phyloP scores from a whole-genome alignment of 2,329 filamentous ascomycete genomes.

The Dryadomyces quercus-mongolicae region DNA sequence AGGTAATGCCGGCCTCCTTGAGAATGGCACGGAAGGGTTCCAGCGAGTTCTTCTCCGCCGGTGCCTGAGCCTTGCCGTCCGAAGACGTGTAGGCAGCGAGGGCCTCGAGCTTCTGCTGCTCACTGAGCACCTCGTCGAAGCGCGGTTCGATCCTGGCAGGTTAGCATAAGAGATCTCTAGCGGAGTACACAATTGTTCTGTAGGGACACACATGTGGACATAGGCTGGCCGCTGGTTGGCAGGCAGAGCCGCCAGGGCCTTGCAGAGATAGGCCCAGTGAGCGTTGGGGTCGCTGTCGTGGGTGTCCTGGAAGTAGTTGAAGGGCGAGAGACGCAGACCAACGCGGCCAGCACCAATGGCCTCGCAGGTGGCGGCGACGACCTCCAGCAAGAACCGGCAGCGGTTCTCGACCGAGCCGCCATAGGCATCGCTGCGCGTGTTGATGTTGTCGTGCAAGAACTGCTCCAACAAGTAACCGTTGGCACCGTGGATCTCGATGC shows the following conservation, averaged over 20 bases:
- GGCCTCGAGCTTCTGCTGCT: slow-evolving; percentile 24
- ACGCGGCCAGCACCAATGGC: slow-evolving; percentile 37
- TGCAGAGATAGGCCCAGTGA: slow-evolving; percentile 39
- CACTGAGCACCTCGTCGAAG: slow-evolving; percentile 10
- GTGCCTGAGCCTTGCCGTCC: not conserved
- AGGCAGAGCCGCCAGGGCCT: slow-evolving; percentile 15
- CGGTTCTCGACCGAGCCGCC: slow-evolving; percentile 14
- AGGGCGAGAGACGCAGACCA: slow-evolving; percentile 45
- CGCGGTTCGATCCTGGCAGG: slow-evolving; percentile 9
- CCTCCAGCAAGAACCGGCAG: slow-evolving; percentile 15
- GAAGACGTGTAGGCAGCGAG: slow-evolving; percentile 36
- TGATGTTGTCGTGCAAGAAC: slow-evolving; percentile 10
- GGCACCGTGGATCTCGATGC: slow-evolving; percentile 49
- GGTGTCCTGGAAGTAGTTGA: slow-evolving; percentile 45
- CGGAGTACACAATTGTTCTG: not conserved
- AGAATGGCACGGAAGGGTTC: slow-evolving; percentile 17
- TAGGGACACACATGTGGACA: slow-evolving; percentile 5
- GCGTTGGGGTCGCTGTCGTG: slow-evolving; percentile 41
- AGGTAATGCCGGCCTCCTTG: slow-evolving; percentile 33
- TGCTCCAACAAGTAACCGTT: slow-evolving; percentile 36
- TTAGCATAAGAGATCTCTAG: no score
- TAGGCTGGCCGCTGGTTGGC: slow-evolving; percentile 3
- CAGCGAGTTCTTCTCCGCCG: slow-evolving; percentile 7
- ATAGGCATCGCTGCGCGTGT: slow-evolving; percentile 9
- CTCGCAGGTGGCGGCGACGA: slow-evolving; percentile 21